A percentile compares a stretch with the other conserved stretches of the same genome.
Evolutionary conservation across 345 rosid species (phyloP).

Genomic region (Rubroshorea leprosula): DNA sequence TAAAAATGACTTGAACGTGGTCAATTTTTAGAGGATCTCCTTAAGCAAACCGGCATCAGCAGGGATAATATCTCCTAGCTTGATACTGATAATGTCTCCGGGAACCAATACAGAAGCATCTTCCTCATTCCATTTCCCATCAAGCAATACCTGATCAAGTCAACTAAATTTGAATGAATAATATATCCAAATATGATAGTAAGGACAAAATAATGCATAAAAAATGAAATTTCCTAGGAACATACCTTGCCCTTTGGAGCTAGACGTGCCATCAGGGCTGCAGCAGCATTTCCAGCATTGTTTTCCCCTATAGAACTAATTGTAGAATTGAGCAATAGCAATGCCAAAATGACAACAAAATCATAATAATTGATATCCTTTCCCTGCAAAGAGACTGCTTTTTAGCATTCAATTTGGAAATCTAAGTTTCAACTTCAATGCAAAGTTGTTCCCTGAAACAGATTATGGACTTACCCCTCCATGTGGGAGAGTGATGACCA

Average conservation of each 20-base stretch:
- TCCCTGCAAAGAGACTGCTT: constrained; percentile 37
- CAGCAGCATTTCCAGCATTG: constrained; percentile 91
- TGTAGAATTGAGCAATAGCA: constrained; percentile 77
- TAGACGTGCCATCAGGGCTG: constrained; percentile 82
- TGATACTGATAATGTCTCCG: no score
- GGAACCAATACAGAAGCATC: constrained; percentile 72
- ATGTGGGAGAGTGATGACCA: constrained; percentile 61
- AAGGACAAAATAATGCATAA: not conserved
- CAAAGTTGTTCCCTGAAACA: not conserved
- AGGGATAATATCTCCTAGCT: constrained; percentile 60
- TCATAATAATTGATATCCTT: constrained; percentile 87
- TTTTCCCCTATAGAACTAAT: constrained; percentile 93
- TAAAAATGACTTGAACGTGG: constrained; percentile 26
- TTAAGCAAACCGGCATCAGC: constrained; percentile 67
- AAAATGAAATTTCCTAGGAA: not conserved
- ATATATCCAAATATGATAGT: not conserved
- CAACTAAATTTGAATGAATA: not conserved
- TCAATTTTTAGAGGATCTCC: constrained; percentile 77
- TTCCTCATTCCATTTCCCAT: constrained; percentile 63
- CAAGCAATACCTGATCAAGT: constrained; percentile 35
- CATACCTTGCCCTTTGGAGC: constrained; percentile 86
- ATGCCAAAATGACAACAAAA: constrained; percentile 71
- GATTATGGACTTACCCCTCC: constrained; percentile 47
- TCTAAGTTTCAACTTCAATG: not conserved
- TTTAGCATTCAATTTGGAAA: not conserved